Evolutionary conservation across 345 rosid species (phyloP), one percentile per base, ranked within the genome.

Genomic region (Geranium rotundifolium): DNA sequence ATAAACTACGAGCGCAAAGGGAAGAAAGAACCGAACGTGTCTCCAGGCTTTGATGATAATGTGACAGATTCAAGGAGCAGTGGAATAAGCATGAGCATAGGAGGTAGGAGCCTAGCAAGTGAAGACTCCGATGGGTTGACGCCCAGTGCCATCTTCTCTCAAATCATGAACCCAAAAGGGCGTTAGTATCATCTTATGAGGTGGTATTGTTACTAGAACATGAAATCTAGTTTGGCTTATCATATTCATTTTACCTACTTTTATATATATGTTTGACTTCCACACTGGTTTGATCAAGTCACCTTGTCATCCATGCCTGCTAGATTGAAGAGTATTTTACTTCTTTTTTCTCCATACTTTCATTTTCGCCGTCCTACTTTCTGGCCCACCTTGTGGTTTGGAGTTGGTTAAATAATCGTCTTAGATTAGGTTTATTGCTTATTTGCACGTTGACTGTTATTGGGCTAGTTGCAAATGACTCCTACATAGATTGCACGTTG

Each of bases 121-220:
- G 95, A 86, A 75, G 99, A 85, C 82, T 90, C 97, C 0, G 95
- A 90, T 56, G 96, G 97, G 56, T 76, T 90, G 74, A 90, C 97
- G 14, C 97, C 97, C 14, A 93, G 97, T 54, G 90, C 95, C 14
- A 95, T 93, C 34, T 93, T 93, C 81, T 93, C 97, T n/a, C 99
- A 93, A 73, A 90, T 90, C 80, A 93, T 93, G 99, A 88, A 93
- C 76, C 98, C 98, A 1, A 89, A 89, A 75, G 98, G 98, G 59
- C 95, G 98, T 71, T 92, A 77, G 81, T 7, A 31, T 31, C 37
- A 31, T 31, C 37, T 7, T 2, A 31, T 31, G 37, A 31, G 37
- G 37, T 31, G 37, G 7, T 31, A 7, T 31, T 31, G 37, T 31
- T 31, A 31, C 4, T 31, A 3, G 7, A 31, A 31, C 37, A 31